Evolutionary conservation across 495 filamentous ascomycete species (phyloP).

Genomic region (Penicillium arizonense): DNA sequence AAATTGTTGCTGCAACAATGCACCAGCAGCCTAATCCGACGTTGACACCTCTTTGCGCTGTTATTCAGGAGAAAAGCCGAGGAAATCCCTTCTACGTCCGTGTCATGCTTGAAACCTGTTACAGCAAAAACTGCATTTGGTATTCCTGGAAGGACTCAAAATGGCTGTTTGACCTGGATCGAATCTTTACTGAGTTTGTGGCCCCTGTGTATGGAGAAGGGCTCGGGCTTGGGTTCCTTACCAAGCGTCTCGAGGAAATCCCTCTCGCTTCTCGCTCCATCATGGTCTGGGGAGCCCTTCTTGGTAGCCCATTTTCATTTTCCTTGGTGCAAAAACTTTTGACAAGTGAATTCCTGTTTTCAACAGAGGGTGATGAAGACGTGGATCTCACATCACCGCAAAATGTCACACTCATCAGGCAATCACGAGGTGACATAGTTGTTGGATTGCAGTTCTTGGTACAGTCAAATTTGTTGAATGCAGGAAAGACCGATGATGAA

Average conservation of each 20-base stretch:
- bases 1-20: slow-evolving; percentile 77
- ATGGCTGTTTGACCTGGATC: slow-evolving; percentile 84
- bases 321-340: slow-evolving; percentile 74
- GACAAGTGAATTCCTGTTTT: slow-evolving; percentile 62
- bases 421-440: slow-evolving; percentile 55
- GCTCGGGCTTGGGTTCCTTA: slow-evolving; percentile 77
- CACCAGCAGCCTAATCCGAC: slow-evolving; percentile 38
- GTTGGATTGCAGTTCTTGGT: slow-evolving; percentile 76
- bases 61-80: slow-evolving; percentile 76
- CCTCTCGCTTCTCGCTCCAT: slow-evolving; percentile 70
- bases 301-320: slow-evolving; percentile 80
- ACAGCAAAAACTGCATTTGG: slow-evolving; percentile 82
- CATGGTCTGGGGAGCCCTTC: slow-evolving; percentile 78
- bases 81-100: slow-evolving; percentile 88
- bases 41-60: slow-evolving; percentile 53
- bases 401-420: slow-evolving; percentile 31
- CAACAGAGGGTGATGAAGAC: slow-evolving; percentile 33
- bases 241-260: slow-evolving; percentile 71
- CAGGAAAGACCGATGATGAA: slow-evolving; percentile 73
- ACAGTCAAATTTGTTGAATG: slow-evolving; percentile 70
- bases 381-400: slow-evolving; percentile 34
- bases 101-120: slow-evolving; percentile 85
- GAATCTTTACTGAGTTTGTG: slow-evolving; percentile 78
- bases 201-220: slow-evolving; percentile 71
- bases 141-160: slow-evolving; percentile 76